Percentiles rank a stretch among this genome's conserved stretches.
Evolutionary conservation across 257 asterid genomes (phyloP).

Genomic region (Fraxinus pennsylvanica): DNA sequence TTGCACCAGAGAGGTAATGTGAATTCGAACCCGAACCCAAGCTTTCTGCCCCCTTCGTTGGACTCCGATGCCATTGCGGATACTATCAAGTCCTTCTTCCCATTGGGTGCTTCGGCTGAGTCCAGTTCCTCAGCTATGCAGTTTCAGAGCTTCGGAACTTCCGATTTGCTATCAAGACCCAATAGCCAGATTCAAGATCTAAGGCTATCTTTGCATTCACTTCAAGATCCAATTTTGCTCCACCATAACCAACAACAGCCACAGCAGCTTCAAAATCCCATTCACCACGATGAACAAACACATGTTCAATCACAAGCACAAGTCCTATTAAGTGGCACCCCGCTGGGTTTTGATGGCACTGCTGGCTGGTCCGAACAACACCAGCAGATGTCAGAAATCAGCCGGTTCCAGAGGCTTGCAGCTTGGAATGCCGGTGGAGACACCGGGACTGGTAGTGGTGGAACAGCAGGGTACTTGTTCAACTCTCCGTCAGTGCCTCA

Average conservation of each 20-base stretch:
- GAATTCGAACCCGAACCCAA: slow-evolving; percentile 30
- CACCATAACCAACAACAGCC: slow-evolving; percentile 44
- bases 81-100: slow-evolving; percentile 86
- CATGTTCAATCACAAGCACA: slow-evolving; percentile 41
- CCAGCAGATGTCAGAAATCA: slow-evolving; percentile 48
- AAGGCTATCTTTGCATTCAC: slow-evolving; percentile 85
- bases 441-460: slow-evolving; percentile 35
- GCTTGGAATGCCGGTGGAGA: slow-evolving; percentile 68
- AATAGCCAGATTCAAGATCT: slow-evolving; percentile 68
- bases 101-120: slow-evolving; percentile 65
- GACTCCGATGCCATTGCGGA: slow-evolving; percentile 81
- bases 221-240: slow-evolving; percentile 69
- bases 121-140: slow-evolving; percentile 66
- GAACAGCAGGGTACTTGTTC: slow-evolving; percentile 48
- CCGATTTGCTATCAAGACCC: slow-evolving; percentile 55
- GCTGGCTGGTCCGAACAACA: slow-evolving; percentile 70
- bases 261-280: slow-evolving; percentile 42
- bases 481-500: slow-evolving; percentile 52
- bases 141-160: slow-evolving; percentile 56
- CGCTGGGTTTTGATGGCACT: slow-evolving; percentile 52
- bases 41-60: slow-evolving; percentile 75
- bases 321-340: slow-evolving; percentile 54
- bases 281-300: slow-evolving; percentile 38
- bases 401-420: slow-evolving; percentile 54
- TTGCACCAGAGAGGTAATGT: slow-evolving; percentile 15